Evolutionary conservation across 2,329 filamentous ascomycete genomes (phyloP), one percentile per base, ranked within the genome.

Genomic region (Cordyceps tenuipes): DNA sequence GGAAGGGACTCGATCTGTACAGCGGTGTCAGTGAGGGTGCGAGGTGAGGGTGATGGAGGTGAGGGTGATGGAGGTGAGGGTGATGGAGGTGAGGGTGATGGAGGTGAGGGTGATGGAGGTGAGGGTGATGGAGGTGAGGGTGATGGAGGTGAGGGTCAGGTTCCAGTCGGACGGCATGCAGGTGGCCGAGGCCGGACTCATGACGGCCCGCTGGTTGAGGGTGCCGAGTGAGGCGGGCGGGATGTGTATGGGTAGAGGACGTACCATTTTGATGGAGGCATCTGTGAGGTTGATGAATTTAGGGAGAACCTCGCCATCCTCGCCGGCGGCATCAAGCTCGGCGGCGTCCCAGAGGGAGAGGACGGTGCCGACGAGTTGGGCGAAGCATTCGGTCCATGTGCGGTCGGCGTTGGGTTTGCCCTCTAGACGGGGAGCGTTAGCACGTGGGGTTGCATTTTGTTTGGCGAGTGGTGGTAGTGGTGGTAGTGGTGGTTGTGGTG

Each of bases 231-330:
- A 52, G 52, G n/a, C 57, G 60, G 26, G 49, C 17, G 60, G 62
- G 17, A 21, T 50, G 6, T 43, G 29, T 29, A 23, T 23, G 29
- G 1, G 7, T 39, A 61, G 23, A 50, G 31, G 19, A 63, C 74
- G 66, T 81, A 97, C 94, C 91, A 97, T 97, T 74, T 96, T 96
- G 67, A 99, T 91, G 0, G 94, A 96, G 21, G 94, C 94, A 80
- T 99, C 94, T 7, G 94, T 96, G 62, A 99, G 76, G 70, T 99
- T 99, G 72, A 99, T 92, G 71, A 97, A 99, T 55, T 90, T 94
- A 36, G 91, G 91, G 47, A 93, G 78, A 52, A 96, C 89, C 69
- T 96, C 90, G 64, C 87, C 89, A 68, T 94, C 85, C 66, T 91
- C 87, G 41, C 90, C 91, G 13, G 90, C 92, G 44, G 85, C 86